Percentiles rank a stretch among this genome's conserved stretches.
Conservation (phyloP, 2,329 filamentous ascomycete genomes). For the Ramularia endophylla region DNA sequence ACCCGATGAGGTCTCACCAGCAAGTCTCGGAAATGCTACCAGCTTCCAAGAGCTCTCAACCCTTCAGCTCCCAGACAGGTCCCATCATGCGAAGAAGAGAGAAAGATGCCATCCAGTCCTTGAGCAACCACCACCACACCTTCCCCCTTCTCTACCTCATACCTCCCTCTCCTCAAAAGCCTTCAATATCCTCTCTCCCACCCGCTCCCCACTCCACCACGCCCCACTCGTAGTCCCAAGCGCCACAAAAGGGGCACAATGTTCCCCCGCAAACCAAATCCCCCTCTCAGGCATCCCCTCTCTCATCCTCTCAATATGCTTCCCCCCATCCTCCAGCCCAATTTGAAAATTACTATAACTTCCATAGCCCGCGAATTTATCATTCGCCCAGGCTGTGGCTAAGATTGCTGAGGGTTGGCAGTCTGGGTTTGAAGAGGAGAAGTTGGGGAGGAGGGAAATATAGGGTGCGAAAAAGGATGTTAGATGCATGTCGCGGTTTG, state of each 20-base stretch:
- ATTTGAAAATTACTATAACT: constrained; percentile 83
- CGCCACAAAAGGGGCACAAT: constrained; percentile 84
- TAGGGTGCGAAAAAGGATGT: constrained; percentile 69
- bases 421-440: constrained; percentile 44
- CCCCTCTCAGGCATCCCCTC: constrained; percentile 55
- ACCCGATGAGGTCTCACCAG: no score
- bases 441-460: constrained; percentile 68
- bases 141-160: no score
- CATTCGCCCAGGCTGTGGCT: constrained; percentile 71
- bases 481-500: constrained; percentile 46
- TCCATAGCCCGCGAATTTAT: constrained; percentile 73
- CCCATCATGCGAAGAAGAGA: no score
- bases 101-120: no score
- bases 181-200: constrained; percentile 59
- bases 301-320: constrained; percentile 60
- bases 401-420: constrained; percentile 61
- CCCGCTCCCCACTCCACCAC: constrained; percentile 83
- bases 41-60: no score
- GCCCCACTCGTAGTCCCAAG: constrained; percentile 85
- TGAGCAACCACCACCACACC: no score
- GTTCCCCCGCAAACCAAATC: constrained; percentile 84
- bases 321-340: constrained; percentile 63
- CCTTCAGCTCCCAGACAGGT: no score
- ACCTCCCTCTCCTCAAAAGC: constrained; percentile 44
- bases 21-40: no score